These are phyloP conservation scores for Camillea tinctor DNA, from an alignment of 2,329 filamentous ascomycete species.

Conservation along the genomic window DNA sequence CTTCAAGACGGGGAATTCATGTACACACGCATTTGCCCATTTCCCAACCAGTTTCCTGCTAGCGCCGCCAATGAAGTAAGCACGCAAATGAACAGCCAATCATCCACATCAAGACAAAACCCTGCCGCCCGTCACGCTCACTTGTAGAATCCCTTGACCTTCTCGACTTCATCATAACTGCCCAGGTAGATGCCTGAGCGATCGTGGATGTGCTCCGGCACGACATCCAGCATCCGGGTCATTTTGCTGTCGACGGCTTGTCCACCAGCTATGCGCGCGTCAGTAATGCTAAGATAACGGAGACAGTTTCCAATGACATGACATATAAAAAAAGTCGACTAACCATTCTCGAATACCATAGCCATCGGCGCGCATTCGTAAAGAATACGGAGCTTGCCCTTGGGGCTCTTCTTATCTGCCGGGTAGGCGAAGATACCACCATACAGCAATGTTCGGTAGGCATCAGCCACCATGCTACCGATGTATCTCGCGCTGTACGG, in stretches of 20 bases:
- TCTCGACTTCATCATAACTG: conserved; percentile 91
- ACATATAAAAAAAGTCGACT: conserved; percentile 34
- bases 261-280: conserved; percentile 68
- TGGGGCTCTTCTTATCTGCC: conserved; percentile 95
- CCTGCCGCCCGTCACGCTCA: conserved; percentile 17
- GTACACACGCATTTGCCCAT: not conserved
- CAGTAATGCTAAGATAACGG: conserved; percentile 18
- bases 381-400: conserved; percentile 94
- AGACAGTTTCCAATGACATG: too few species aligned
- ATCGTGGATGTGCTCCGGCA: conserved; percentile 93
- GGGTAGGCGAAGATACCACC: conserved; percentile 98
- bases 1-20: not conserved
- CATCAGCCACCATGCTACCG: conserved; percentile 96
- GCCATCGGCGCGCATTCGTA: conserved; percentile 99
- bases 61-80: conserved; percentile 7
- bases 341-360: conserved; percentile 97
- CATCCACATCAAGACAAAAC: not conserved
- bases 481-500: conserved; percentile 96
- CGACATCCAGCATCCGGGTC: conserved; percentile 83
- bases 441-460: conserved; percentile 92
- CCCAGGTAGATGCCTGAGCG: conserved; percentile 94
- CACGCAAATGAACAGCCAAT: conserved; percentile 1
- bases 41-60: not conserved
- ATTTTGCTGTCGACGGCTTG: conserved; percentile 90
- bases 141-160: conserved; percentile 83